Evolutionary conservation across 164 flowering plant species (phyloP).

Genomic region (Echeveria elegans): DNA sequence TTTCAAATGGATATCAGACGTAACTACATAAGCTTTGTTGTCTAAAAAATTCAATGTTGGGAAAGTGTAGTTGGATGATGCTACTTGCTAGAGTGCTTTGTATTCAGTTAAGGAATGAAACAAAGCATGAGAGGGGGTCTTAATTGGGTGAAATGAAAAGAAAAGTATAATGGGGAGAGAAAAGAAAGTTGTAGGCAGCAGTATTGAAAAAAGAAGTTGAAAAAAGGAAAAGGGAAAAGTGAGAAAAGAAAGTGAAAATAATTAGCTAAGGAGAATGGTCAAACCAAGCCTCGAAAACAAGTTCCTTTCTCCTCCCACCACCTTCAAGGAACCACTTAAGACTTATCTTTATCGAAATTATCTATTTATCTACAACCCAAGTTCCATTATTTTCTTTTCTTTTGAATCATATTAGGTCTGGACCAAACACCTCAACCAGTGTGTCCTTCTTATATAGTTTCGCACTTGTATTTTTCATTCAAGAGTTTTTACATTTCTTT

Average conservation of each 20-base stretch:
- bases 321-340: background rate
- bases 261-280: background rate
- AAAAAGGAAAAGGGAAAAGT: background rate
- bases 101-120: conserved; percentile 1
- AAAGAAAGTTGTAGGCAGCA: conserved; percentile 3
- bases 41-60: background rate
- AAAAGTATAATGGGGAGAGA: conserved; percentile 2
- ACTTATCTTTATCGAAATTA: conserved; percentile 1
- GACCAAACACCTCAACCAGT: background rate
- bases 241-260: conserved; percentile 2
- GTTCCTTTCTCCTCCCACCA: conserved; percentile 5
- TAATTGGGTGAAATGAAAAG: conserved; percentile 6
- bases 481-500: no score
- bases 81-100: conserved; percentile 3
- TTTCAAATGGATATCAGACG: background rate
- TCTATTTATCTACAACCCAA: conserved; percentile 1
- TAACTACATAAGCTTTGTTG: background rate
- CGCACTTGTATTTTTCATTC: background rate
- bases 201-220: background rate
- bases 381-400: conserved; percentile 2
- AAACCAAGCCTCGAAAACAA: conserved; percentile 2
- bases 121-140: background rate
- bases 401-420: background rate
- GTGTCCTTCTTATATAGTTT: background rate
- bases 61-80: conserved; percentile 1